Evolutionary conservation across 257 asterid genomes (phyloP), one percentile per base, ranked within the genome.

Genomic region (Thymus quinquecostatus): DNA sequence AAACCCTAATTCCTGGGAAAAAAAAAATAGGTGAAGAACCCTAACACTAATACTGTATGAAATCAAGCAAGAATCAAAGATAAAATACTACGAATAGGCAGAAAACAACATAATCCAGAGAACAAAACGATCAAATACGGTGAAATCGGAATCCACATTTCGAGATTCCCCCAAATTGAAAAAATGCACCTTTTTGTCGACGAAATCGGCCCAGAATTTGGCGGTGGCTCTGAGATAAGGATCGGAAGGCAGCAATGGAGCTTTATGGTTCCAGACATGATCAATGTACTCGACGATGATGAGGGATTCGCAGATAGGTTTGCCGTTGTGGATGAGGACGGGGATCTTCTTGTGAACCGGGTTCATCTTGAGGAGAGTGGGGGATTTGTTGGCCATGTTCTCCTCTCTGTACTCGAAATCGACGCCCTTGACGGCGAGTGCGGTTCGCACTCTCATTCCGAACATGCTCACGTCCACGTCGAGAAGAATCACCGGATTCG

Each of bases 281-380:
- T 85, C 96, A 11, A 88, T 81, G 77, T 86, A 88, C 65, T 83
- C 78, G 33, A 88, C 83, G 47, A 78, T 83, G 9, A 81, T 38
- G 60, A 78, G 86, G 1, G 92, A 88, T 74, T 88, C 96, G 28
- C 84, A 81, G 27, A 88, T 55, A 45, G 88, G 83, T 7, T 86
- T 88, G 1, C 87, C 85, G n/a, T 79, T 83, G 71, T 87, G 90
- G 65, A 85, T 79, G 59, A 87, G 30, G 40, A 82, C 86, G 2
- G 94, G 91, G 12, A 85, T 78, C 80, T 82, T 83, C 82, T 80
- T 80, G 76, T 85, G 78, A 75, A 87, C 71, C 1, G 89, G 94
- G 63, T 85, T 85, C 89, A 72, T 82, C 62, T 85, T 38, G 1
- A 85, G 73, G 45, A 87, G 76, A 64, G 83, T 64, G 10, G 71